Evolutionary conservation across 257 asterid genomes (phyloP).

Genomic region (Fraxinus excelsior): DNA sequence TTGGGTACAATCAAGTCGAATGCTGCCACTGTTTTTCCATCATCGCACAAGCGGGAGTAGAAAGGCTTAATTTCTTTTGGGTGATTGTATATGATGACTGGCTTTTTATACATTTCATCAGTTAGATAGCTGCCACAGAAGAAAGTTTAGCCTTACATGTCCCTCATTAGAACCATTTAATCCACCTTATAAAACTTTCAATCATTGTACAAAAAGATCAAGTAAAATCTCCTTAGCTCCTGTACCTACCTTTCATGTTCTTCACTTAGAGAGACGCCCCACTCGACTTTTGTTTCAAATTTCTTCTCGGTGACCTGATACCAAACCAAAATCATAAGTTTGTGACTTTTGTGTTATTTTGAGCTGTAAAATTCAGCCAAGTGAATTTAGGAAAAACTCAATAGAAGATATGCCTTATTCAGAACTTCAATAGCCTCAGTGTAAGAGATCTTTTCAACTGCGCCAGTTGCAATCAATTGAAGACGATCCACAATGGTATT

Average conservation of each 20-base stretch:
- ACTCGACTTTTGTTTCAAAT: slow-evolving; percentile 49
- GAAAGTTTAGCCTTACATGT: background rate
- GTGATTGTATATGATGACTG: slow-evolving; percentile 66
- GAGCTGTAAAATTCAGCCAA: background rate
- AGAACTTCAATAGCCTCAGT: slow-evolving; percentile 62
- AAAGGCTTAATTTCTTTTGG: slow-evolving; percentile 76
- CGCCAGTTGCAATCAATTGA: slow-evolving; percentile 29
- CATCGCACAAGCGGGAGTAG: slow-evolving; percentile 59
- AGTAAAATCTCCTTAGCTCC: slow-evolving; percentile 1
- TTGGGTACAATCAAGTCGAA: slow-evolving; percentile 76
- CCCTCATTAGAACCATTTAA: background rate
- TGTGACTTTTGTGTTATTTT: background rate
- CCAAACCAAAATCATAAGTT: slow-evolving; percentile 16
- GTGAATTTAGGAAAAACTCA: background rate
- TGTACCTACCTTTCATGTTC: slow-evolving; percentile 72
- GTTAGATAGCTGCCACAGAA: slow-evolving; percentile 56
- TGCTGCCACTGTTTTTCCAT: slow-evolving; percentile 72
- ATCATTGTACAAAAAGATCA: background rate
- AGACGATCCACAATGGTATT: slow-evolving; percentile 56
- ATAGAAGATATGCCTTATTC: slow-evolving; percentile 47
- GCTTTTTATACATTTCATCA: slow-evolving; percentile 63
- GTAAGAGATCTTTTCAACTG: slow-evolving; percentile 66
- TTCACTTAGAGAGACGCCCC: slow-evolving; percentile 70
- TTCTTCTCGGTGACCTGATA: slow-evolving; percentile 47
- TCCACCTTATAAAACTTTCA: background rate